A percentile compares a stretch with the other conserved stretches of the same genome.
Conservation (phyloP, 345 rosid genomes). For the Carallia pectinifolia region DNA sequence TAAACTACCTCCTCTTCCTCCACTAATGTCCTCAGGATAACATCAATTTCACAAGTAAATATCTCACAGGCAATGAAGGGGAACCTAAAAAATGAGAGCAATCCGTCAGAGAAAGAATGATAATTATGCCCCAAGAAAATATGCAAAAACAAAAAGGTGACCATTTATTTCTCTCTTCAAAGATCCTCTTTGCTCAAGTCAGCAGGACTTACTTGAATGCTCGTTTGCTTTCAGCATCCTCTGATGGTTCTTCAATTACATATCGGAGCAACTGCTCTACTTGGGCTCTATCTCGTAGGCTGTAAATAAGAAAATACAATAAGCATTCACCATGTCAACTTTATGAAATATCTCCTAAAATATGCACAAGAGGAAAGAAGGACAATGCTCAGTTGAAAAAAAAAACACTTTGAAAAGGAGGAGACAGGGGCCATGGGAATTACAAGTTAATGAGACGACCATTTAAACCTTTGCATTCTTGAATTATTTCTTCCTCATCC, state of each 20-base stretch:
- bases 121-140: not conserved
- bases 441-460: constrained; percentile 96
- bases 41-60: constrained; percentile 97
- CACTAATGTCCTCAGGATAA: constrained; percentile 85
- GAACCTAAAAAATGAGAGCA: constrained; percentile 50
- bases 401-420: not conserved
- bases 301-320: constrained; percentile 34
- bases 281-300: constrained; percentile 85
- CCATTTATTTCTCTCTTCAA: not conserved
- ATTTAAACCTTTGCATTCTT: constrained; percentile 98
- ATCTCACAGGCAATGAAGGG: constrained; percentile 97
- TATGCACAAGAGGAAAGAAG: too few relatives aligned
- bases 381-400: not conserved
- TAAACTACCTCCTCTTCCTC: constrained; percentile 85
- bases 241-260: constrained; percentile 72
- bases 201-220: constrained; percentile 67
- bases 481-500: constrained; percentile 98
- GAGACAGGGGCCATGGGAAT: constrained; percentile 6
- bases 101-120: constrained; percentile 15
- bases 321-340: constrained; percentile 13
- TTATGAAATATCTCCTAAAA: not conserved
- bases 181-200: not conserved
- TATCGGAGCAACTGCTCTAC: constrained; percentile 88
- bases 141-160: not conserved
- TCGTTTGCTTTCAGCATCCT: constrained; percentile 84